Evolutionary conservation across 2,329 filamentous ascomycete genomes (phyloP).

Genomic region (Amphichorda felina): DNA sequence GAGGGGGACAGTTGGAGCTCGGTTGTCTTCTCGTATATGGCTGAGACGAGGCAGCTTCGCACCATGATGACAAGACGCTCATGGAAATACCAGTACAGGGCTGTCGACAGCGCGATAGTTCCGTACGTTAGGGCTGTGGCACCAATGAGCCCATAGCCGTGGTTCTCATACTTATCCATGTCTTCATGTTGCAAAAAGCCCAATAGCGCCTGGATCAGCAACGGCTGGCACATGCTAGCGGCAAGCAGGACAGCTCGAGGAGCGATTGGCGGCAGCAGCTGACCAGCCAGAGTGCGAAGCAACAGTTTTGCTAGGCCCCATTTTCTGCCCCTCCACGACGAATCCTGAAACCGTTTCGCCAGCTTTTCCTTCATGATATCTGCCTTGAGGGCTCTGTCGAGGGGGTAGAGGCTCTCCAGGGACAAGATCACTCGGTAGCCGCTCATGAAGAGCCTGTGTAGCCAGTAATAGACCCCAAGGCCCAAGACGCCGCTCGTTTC

Average conservation of each 20-base stretch:
- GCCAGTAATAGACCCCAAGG: constrained; percentile 20
- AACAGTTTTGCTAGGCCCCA: constrained; percentile 17
- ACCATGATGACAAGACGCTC: constrained; percentile 18
- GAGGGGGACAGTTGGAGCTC: constrained; percentile 15
- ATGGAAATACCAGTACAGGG: constrained; percentile 26
- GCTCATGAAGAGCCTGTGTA: constrained; percentile 18
- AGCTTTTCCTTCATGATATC: constrained; percentile 9
- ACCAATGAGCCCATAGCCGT: constrained; percentile 29
- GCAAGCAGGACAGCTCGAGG: constrained; percentile 24
- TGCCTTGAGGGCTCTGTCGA: constrained; percentile 16
- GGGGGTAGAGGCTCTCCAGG: constrained; percentile 20
- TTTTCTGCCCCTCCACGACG: constrained; percentile 7
- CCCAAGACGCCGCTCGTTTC: constrained; percentile 20
- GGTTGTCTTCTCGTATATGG: constrained; percentile 21
- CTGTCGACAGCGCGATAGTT: constrained; percentile 24
- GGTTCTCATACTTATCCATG: constrained; percentile 9
- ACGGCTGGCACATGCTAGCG: constrained; percentile 29
- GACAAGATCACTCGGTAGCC: constrained; percentile 22
- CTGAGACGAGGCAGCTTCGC: constrained; percentile 18
- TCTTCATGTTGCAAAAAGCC: constrained; percentile 7
- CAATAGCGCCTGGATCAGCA: constrained; percentile 26
- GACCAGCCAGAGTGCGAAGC: constrained; percentile 13
- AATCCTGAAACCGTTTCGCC: constrained; percentile 5
- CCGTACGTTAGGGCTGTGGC: constrained; percentile 25
- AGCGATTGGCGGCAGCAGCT: constrained; percentile 19